Conservation (phyloP, 495 filamentous ascomycete species). For the Choiromyces venosus region DNA sequence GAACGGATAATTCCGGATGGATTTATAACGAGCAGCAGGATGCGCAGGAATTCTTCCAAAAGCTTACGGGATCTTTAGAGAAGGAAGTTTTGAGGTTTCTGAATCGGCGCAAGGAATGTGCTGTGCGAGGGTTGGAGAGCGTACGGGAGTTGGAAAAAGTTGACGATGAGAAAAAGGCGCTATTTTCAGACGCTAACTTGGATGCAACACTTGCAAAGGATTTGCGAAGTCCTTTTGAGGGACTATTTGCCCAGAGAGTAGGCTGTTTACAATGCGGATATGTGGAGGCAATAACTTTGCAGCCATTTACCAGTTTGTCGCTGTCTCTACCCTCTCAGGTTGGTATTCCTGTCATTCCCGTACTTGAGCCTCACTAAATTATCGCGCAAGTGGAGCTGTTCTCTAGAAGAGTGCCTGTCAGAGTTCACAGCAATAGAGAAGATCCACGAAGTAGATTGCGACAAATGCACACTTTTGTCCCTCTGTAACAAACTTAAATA, state of each 20-base stretch:
- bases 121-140: conserved; percentile 19
- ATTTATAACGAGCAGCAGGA: conserved; percentile 70
- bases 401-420: conserved; percentile 68
- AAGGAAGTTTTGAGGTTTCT: conserved; percentile 58
- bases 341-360: not conserved
- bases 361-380: conserved; percentile 49
- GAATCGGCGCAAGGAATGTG: conserved; percentile 6
- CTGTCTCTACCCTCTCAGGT: conserved; percentile 55
- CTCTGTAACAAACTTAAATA: conserved; percentile 43
- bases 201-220: conserved; percentile 10
- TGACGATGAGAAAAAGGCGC: conserved; percentile 39
- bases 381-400: conserved; percentile 40
- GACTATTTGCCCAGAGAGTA: conserved; percentile 80
- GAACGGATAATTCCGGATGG: conserved; percentile 35
- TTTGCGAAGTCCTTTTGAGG: conserved; percentile 69
- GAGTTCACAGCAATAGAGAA: conserved; percentile 77
- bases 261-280: conserved; percentile 80
- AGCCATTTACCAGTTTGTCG: conserved; percentile 90
- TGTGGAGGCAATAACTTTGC: conserved; percentile 78
- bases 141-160: conserved; percentile 24
- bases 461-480: conserved; percentile 75
- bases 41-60: conserved; percentile 95
- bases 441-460: conserved; percentile 84
- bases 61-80: conserved; percentile 79
- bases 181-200: not conserved